phyloP scores from a whole-genome alignment of 768 basidiomycete genomes.

The Pleurotus sapidus region DNA sequence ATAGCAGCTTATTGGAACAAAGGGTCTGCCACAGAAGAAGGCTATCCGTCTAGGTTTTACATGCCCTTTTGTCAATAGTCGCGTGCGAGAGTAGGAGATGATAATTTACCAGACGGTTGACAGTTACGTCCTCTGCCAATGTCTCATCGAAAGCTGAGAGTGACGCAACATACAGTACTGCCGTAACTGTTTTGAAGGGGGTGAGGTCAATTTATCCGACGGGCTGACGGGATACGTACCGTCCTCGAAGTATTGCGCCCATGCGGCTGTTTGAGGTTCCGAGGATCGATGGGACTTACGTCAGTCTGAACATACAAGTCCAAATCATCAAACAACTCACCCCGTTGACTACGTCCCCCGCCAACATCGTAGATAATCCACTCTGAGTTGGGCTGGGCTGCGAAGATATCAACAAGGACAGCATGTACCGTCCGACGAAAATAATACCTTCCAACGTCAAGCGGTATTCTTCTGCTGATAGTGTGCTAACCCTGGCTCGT shows the following conservation, averaged over 20 bases:
- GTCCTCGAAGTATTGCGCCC: slow-evolving; percentile 72
- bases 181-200: slow-evolving; percentile 39
- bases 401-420: too few relatives aligned
- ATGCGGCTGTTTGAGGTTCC: slow-evolving; percentile 42
- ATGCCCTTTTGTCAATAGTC: background rate
- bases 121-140: slow-evolving; percentile 52
- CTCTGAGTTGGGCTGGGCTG: slow-evolving; percentile 29
- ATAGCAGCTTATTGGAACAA: slow-evolving; percentile 55
- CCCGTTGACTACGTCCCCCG: slow-evolving; percentile 54
- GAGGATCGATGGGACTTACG: background rate
- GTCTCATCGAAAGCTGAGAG: slow-evolving; percentile 64
- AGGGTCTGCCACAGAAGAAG: slow-evolving; percentile 58
- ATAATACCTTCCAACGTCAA: slow-evolving; percentile 45
- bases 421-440: slow-evolving; percentile 11
- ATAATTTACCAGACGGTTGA: slow-evolving; percentile 57
- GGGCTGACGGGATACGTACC: slow-evolving; percentile 30
- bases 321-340: slow-evolving; percentile 25
- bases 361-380: slow-evolving; percentile 73
- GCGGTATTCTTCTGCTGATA: slow-evolving; percentile 63
- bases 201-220: slow-evolving; percentile 1
- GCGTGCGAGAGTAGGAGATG: background rate
- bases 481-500: slow-evolving; percentile 59
- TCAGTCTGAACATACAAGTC: background rate
- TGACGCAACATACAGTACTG: slow-evolving; percentile 66
- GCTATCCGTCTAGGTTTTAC: slow-evolving; percentile 43